A percentile compares a stretch with the other conserved stretches of the same genome.
These are phyloP conservation scores for Pythium aquatile DNA, from an alignment of 352 stramenopile species.

Conservation along the genomic window DNA sequence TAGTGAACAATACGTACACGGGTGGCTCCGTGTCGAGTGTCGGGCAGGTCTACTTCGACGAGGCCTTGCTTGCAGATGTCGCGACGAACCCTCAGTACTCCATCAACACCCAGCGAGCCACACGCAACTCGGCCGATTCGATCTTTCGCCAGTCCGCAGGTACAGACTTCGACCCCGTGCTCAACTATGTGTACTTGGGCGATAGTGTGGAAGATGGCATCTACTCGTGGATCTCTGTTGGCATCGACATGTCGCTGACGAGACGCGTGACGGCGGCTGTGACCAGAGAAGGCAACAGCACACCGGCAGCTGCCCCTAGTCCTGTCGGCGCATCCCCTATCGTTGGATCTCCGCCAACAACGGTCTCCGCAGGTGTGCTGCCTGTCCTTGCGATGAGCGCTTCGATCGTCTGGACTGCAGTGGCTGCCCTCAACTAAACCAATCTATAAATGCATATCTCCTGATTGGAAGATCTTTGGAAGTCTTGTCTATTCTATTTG, in stretches of 20 bases:
- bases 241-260: conserved; percentile 24
- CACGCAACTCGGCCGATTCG: conserved; percentile 27
- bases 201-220: conserved; percentile 32
- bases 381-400: not conserved
- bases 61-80: conserved; percentile 11
- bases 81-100: conserved; percentile 2
- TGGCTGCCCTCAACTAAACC: not conserved
- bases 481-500: not conserved
- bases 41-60: conserved; percentile 21
- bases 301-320: not conserved
- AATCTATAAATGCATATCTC: not conserved
- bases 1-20: conserved; percentile 19
- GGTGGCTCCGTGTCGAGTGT: conserved; percentile 14
- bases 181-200: conserved; percentile 35
- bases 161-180: conserved; percentile 30
- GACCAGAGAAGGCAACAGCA: conserved; percentile 8
- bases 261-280: conserved; percentile 28
- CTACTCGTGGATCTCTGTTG: conserved; percentile 35
- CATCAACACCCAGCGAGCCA: conserved; percentile 31
- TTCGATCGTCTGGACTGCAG: not conserved
- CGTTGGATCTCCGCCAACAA: not conserved
- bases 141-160: conserved; percentile 28
- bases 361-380: not conserved
- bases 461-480: not conserved
- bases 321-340: not conserved